Percentiles rank a stretch among this genome's conserved stretches.
Conservation (phyloP, 306 rosid genomes). For the Aeschynomene evenia region DNA sequence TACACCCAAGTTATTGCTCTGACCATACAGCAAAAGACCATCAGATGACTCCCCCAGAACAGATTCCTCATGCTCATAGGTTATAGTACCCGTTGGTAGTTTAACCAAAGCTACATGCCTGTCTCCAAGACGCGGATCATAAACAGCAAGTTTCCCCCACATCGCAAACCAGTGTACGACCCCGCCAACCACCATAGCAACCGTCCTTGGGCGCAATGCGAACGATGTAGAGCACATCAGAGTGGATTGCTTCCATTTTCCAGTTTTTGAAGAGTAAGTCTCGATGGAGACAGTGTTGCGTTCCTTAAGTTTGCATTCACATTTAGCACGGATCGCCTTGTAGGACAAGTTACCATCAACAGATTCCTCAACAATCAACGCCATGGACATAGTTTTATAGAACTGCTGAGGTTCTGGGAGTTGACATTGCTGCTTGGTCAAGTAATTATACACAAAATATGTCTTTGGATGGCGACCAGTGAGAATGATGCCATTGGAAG, state of each 20-base stretch:
- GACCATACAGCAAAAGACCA: conserved; percentile 75
- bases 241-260: conserved; percentile 69
- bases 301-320: conserved; percentile 56
- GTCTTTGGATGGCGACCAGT: conserved; percentile 70
- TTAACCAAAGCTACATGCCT: conserved; percentile 48
- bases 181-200: conserved; percentile 61
- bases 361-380: conserved; percentile 54
- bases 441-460: conserved; percentile 56
- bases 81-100: conserved; percentile 54
- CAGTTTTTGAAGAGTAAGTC: conserved; percentile 70
- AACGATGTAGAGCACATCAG: conserved; percentile 57
- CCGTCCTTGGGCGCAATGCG: conserved; percentile 61
- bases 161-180: conserved; percentile 72
- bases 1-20: conserved; percentile 62
- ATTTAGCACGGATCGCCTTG: conserved; percentile 72
- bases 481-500: conserved; percentile 63
- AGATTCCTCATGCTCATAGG: conserved; percentile 61
- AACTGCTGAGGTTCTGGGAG: conserved; percentile 71
- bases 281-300: conserved; percentile 67
- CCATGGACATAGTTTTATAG: conserved; percentile 62
- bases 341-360: conserved; percentile 37
- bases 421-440: conserved; percentile 44
- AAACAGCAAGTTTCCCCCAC: conserved; percentile 65
- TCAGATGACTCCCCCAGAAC: conserved; percentile 72
- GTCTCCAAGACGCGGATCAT: conserved; percentile 65